Base-by-base conservation (phyloP, 345 rosid genomes). In the Eucalyptus melliodora region DNA sequence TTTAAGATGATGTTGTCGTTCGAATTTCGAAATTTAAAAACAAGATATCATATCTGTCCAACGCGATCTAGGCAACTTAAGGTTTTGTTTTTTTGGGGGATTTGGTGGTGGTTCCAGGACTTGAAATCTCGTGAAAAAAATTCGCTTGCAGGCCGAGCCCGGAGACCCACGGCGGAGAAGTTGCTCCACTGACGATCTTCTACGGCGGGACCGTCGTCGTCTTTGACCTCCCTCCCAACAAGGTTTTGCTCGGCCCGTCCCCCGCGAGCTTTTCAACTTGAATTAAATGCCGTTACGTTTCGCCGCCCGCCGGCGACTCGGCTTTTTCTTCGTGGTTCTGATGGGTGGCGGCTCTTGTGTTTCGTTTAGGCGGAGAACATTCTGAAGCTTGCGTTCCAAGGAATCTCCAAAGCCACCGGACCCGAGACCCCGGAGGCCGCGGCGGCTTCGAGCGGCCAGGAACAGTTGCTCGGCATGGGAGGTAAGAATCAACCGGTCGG, bases 111-210 rank as follows among this genome's bases (percentile, higher is more conserved):
- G 11, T 19, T 34, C 15, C 14, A 19, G 27, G 6, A 19, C 21
- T 37, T 72, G 45, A 37, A 37, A 34, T 72, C 82, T 37, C 23
- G 82, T 17, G 81, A 42, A 16, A 53, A 37, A 16, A 23, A 16
- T 47, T 14, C 7, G 50, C 10, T 51, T 19, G 80, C 89, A 95
- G 96, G 91, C 31, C 87, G 8, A 65, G 67, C 86, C 11, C 86
- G 17, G 95, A 94, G 92, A 87, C 50, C 31, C 87, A 86, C 11
- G 81, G 86, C 13, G 81, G 87, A 55, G 96, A 91, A 86, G 90
- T 95, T 1, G 94, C 94, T 88, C 98, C 99, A 12, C 83, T 98
- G 94, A 98, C 99, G 8, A 96, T 98, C n/a, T 97, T 98, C 90
- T 98, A 97, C 92, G 96, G 95, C 40, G 99, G 99, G 90, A 91